phyloP scores from a whole-genome alignment of 2,329 filamentous ascomycete genomes.

The Cadophora luteo-olivacea region DNA sequence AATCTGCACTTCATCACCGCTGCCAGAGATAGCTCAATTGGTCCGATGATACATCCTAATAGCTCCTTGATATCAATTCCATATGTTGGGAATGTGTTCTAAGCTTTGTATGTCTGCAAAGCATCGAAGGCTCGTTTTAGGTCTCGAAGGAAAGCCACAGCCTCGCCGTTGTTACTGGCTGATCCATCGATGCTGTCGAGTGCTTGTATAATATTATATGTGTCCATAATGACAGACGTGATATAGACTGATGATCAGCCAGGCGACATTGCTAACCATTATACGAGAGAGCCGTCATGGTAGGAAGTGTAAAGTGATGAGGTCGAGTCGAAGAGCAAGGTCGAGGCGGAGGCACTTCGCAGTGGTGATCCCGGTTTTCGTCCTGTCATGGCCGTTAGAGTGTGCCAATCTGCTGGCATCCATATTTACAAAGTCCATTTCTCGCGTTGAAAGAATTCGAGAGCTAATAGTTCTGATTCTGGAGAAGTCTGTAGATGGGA shows the following conservation, averaged over 20 bases:
- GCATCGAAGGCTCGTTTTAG: conserved; percentile 23
- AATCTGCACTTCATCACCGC: no score
- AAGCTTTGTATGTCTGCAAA: conserved; percentile 24
- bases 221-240: conserved; percentile 14
- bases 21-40: conserved; percentile 21
- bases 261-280: conserved; percentile 3
- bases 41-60: conserved; percentile 20
- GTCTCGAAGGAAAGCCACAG: conserved; percentile 24
- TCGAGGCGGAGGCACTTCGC: neutral
- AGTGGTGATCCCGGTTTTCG: neutral
- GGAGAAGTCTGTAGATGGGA: no score
- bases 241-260: conserved; percentile 27
- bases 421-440: neutral
- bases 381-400: no score
- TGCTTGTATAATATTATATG: conserved; percentile 22
- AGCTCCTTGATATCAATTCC: conserved; percentile 20
- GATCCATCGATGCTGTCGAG: conserved; percentile 25
- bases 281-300: neutral
- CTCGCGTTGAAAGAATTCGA: neutral
- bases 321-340: neutral
- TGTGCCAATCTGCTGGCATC: no score
- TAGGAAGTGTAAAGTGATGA: neutral
- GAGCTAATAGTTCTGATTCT: no score
- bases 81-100: conserved; percentile 22
- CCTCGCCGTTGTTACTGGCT: conserved; percentile 24